Conservation (phyloP, 2,329 filamentous ascomycete species). For the Aspergillus cejpii region DNA sequence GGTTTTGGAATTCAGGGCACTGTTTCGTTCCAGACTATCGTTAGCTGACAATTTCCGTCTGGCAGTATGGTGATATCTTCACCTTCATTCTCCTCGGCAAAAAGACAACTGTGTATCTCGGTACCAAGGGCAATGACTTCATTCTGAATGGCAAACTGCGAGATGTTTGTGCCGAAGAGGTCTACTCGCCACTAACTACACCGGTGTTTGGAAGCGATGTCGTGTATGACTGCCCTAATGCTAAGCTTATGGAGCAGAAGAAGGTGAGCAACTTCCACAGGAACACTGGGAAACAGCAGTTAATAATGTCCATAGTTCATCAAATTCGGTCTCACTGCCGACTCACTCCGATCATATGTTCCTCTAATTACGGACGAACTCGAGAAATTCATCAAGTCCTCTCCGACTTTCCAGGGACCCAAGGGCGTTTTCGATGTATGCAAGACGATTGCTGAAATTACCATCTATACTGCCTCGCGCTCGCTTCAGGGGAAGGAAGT, state of each 20-base stretch:
- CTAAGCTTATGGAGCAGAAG: conserved; percentile 94
- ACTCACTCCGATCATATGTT: conserved; percentile 64
- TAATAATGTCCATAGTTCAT: conserved; percentile 45
- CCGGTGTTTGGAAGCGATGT: conserved; percentile 76
- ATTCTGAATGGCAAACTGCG: conserved; percentile 85
- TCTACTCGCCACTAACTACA: conserved; percentile 69
- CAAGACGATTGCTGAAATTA: conserved; percentile 74
- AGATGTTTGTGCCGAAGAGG: conserved; percentile 84
- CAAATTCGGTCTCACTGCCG: conserved; percentile 57
- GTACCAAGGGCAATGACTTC: conserved; percentile 79
- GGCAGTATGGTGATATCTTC: conserved; percentile 77
- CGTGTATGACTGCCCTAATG: conserved; percentile 83
- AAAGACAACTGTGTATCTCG: conserved; percentile 80
- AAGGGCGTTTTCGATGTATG: conserved; percentile 66
- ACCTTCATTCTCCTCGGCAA: conserved; percentile 83
- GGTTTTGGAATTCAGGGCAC: too few species aligned
- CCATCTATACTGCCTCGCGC: conserved; percentile 82
- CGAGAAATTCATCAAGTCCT: conserved; percentile 63
- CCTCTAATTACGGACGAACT: conserved; percentile 71
- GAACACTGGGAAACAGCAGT: conserved; percentile 4
- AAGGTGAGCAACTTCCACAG: conserved; percentile 55
- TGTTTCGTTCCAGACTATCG: too few species aligned
- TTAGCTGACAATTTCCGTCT: background rate
- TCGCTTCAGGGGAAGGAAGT: conserved; percentile 79
- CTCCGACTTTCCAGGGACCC: conserved; percentile 59